phyloP scores from a whole-genome alignment of 345 rosid genomes.

The Eucalyptus albens region DNA sequence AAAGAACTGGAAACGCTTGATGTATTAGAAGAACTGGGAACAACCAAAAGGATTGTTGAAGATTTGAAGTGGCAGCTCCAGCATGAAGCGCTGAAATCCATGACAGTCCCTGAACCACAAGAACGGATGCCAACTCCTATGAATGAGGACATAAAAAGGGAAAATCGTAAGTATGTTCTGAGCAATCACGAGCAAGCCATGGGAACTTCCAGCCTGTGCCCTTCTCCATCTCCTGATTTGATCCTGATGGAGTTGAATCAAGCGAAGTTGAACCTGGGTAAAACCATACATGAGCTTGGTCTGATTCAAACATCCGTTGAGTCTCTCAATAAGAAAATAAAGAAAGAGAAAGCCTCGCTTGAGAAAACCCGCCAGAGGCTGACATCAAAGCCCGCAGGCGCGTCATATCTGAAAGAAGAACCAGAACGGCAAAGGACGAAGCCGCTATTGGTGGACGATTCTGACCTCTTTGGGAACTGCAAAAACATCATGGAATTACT shows the following conservation, averaged over 20 bases:
- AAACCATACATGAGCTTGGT: slow-evolving; percentile 76
- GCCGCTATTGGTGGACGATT: background rate
- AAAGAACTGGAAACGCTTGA: slow-evolving; percentile 90
- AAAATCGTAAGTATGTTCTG: slow-evolving; percentile 7
- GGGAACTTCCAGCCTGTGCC: slow-evolving; percentile 28
- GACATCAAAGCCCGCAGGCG: slow-evolving; percentile 47
- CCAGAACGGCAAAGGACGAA: background rate
- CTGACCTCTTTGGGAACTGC: background rate
- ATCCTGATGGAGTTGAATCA: slow-evolving; percentile 81
- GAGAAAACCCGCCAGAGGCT: slow-evolving; percentile 55
- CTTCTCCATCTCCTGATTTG: slow-evolving; percentile 54
- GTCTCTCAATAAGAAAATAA: slow-evolving; percentile 66
- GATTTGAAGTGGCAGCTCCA: slow-evolving; percentile 81
- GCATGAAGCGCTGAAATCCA: slow-evolving; percentile 64
- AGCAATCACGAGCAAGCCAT: slow-evolving; percentile 5
- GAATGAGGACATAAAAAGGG: slow-evolving; percentile 54
- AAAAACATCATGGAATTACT: background rate
- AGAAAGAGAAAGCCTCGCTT: slow-evolving; percentile 59
- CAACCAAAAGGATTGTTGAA: slow-evolving; percentile 77
- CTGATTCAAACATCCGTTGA: slow-evolving; percentile 75
- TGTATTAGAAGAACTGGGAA: slow-evolving; percentile 83
- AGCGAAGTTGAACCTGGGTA: slow-evolving; percentile 76
- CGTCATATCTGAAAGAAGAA: slow-evolving; percentile 30
- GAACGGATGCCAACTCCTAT: slow-evolving; percentile 20
- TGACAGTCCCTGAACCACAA: slow-evolving; percentile 25